These are phyloP conservation scores for Symmetrospora coprosmae DNA, from an alignment of 768 basidiomycete species.

Conservation along the genomic window DNA sequence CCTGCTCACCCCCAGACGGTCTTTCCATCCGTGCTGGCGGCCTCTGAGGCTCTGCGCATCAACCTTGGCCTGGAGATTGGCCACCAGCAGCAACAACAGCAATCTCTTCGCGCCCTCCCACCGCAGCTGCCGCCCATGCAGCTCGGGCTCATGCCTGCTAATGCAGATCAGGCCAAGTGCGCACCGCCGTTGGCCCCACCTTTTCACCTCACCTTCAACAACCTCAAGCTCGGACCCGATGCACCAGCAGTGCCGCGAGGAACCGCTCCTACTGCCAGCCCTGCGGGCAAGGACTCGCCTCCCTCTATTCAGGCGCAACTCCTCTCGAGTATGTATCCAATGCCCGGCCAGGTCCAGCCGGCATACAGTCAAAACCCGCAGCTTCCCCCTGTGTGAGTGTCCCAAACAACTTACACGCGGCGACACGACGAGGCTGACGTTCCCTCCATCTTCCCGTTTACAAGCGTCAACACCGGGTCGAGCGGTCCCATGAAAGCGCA, in stretches of 20 bases:
- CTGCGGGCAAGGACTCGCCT: too few species aligned
- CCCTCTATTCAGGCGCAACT: neutral
- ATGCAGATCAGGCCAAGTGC: too few species aligned
- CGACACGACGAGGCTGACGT: neutral
- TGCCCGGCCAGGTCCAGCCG: neutral
- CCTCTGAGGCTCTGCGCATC: conserved; percentile 14
- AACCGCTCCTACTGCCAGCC: too few species aligned
- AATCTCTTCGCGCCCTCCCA: too few species aligned
- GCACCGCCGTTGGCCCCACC: too few species aligned
- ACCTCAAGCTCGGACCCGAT: too few species aligned
- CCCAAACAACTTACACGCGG: too few species aligned
- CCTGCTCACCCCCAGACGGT: neutral
- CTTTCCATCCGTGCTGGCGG: conserved; percentile 5
- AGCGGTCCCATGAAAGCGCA: conserved; percentile 16
- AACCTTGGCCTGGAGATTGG: conserved; percentile 9
- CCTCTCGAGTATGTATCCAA: neutral
- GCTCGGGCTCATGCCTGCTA: too few species aligned
- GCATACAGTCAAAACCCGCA: neutral
- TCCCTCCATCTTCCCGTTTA: neutral
- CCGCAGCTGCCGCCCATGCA: too few species aligned
- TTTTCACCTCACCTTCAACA: too few species aligned
- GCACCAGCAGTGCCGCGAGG: too few species aligned
- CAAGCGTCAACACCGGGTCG: conserved; percentile 12
- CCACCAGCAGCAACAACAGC: too few species aligned
- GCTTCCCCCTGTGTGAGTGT: conserved; percentile 8